Percentiles rank a stretch among this genome's conserved stretches.
Evolutionary conservation across 805 yeast genomes (phyloP).

Genomic region (Nakazawaea wickerhamii): DNA sequence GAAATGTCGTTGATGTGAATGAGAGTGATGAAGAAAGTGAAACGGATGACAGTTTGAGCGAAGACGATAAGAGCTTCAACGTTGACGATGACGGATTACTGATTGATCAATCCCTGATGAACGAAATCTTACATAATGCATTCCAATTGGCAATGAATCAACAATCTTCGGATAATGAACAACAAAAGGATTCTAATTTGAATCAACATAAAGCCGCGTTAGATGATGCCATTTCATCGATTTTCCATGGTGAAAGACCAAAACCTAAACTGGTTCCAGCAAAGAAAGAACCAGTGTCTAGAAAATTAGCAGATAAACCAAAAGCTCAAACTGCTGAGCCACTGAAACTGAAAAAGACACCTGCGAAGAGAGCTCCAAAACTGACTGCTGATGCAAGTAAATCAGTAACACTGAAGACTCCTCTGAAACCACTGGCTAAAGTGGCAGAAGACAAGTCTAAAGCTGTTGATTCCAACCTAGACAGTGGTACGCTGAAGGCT

Average conservation of each 20-base stretch:
- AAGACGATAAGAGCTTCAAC: slow-evolving; percentile 5
- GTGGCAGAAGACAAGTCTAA: not conserved
- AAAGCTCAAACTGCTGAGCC: not conserved
- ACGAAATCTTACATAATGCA: slow-evolving; percentile 71
- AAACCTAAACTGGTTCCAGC: slow-evolving; percentile 3
- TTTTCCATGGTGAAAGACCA: slow-evolving; percentile 3
- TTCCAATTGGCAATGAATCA: slow-evolving; percentile 65
- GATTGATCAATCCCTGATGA: slow-evolving; percentile 53
- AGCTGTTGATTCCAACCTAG: not conserved
- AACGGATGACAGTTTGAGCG: slow-evolving; percentile 3
- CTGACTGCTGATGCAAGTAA: too few species aligned
- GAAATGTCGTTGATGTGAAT: slow-evolving; percentile 3
- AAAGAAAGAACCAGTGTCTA: slow-evolving; percentile 3
- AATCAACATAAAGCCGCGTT: slow-evolving; percentile 9
- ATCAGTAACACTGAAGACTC: not conserved
- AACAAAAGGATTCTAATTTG: slow-evolving; percentile 1
- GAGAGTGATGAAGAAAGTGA: slow-evolving; percentile 5
- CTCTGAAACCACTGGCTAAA: not conserved
- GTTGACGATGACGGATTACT: slow-evolving; percentile 22
- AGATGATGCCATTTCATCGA: slow-evolving; percentile 11
- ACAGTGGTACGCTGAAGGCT: not conserved
- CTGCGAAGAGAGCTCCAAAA: not conserved
- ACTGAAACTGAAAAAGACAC: not conserved
- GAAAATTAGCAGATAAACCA: not conserved
- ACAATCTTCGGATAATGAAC: not conserved